Evolutionary conservation across 2,329 filamentous ascomycete genomes (phyloP).

Genomic region (Aphanoascus verrucosus): DNA sequence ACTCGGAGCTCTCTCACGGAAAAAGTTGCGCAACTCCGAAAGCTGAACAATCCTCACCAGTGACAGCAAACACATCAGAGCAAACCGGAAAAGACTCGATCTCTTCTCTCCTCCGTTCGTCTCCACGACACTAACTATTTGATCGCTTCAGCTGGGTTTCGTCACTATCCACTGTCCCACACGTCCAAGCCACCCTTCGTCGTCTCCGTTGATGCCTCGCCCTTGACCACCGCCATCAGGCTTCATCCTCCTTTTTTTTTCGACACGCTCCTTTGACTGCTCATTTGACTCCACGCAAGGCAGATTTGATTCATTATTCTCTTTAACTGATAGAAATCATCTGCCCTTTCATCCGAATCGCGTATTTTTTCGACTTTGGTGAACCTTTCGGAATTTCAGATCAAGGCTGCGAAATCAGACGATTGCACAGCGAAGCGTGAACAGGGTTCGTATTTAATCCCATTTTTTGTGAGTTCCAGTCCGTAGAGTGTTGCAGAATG

Average conservation of each 20-base stretch:
- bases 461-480: no score
- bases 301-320: not conserved
- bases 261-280: conserved; percentile 5
- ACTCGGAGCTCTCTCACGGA: not conserved
- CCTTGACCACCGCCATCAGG: not conserved
- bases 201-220: not conserved
- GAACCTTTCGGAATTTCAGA: no score
- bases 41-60: not conserved
- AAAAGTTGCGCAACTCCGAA: not conserved
- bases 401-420: no score
- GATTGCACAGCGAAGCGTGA: no score
- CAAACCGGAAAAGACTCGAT: not conserved
- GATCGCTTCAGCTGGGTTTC: not conserved
- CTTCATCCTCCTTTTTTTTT: not conserved
- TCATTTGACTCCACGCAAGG: not conserved
- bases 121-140: not conserved
- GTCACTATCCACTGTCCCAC: not conserved
- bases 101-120: not conserved
- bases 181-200: not conserved
- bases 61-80: not conserved
- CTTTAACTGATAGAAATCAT: not conserved
- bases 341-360: not conserved
- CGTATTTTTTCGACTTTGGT: not conserved
- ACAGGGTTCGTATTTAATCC: no score
- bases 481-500: no score